Evolutionary conservation across 2,329 filamentous ascomycete genomes (phyloP), one percentile per base, ranked within the genome.

Genomic region (Dactylellina drechsleri): DNA sequence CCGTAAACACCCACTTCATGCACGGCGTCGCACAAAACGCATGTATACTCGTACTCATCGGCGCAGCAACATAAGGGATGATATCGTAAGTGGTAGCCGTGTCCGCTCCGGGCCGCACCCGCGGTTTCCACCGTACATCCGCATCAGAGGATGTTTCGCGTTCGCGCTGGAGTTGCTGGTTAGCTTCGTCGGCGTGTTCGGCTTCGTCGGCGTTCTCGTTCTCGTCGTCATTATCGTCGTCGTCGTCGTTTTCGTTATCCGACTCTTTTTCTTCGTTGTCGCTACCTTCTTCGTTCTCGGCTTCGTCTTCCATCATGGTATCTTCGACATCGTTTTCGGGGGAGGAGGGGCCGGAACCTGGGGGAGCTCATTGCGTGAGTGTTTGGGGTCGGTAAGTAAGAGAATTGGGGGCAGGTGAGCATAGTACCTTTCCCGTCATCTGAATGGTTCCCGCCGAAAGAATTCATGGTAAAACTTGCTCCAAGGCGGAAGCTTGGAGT

Each of bases 1-100:
- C 95, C 10, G 90, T 97, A 81, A 98, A 93, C 82, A 96, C 94
- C 87, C 93, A 98, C 66, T 93, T 88, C 85, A 97, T 90, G 82
- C 99, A 95, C 1, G 93, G 93, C 0, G 95, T 99, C 36, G 95
- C 90, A 23, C 93, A 89, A 71, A 99, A 87, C 8, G 93, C 90
- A 81, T 99, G 99, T 82, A 99, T 92, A 62, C 93, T 97, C 2
- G 95, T 99, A 76, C 92, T 91, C 81, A 97, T 93, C 0, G 95
- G 95, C 2, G 95, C 95, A 1, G 95, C 95, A 83, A 98, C 98
- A 20, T 95, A 98, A 1, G 95, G 95, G 0, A 97, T 91, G 74
- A 99, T 97, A 81, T 99, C 95, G 84, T 98, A 99, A 1, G 91
- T 87, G 47, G 86, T 84, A 13, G 95, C 94, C 0, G 86, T 90